phyloP scores from a whole-genome alignment of 495 filamentous ascomycete species.

The Saxophila tyrrhenica region DNA sequence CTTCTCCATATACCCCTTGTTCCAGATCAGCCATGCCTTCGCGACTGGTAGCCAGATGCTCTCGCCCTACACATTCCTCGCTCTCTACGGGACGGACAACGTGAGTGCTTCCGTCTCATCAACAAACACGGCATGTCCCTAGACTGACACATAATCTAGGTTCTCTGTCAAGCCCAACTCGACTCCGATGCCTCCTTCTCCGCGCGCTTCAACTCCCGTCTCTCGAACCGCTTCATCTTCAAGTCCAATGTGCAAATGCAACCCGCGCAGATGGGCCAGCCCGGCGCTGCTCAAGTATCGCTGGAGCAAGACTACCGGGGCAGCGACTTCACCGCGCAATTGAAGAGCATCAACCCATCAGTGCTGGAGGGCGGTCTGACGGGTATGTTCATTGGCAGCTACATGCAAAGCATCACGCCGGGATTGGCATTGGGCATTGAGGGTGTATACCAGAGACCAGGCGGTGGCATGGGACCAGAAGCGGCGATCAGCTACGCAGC shows the following conservation, averaged over 20 bases:
- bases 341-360: slow-evolving; percentile 93
- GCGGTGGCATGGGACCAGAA: slow-evolving; percentile 67
- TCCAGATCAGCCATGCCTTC: slow-evolving; percentile 95
- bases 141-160: slow-evolving; percentile 35
- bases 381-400: slow-evolving; percentile 89
- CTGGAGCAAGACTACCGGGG: slow-evolving; percentile 92
- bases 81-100: slow-evolving; percentile 82
- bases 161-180: slow-evolving; percentile 89
- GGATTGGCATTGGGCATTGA: slow-evolving; percentile 81
- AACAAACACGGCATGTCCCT: background rate
- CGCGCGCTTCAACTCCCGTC: slow-evolving; percentile 82
- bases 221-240: slow-evolving; percentile 61
- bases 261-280: slow-evolving; percentile 33
- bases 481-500: slow-evolving; percentile 76
- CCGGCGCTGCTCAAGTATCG: slow-evolving; percentile 66
- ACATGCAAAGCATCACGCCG: slow-evolving; percentile 86
- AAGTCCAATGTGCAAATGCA: slow-evolving; percentile 78
- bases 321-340: slow-evolving; percentile 75
- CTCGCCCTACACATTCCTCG: slow-evolving; percentile 88
- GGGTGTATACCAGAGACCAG: slow-evolving; percentile 80
- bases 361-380: slow-evolving; percentile 81
- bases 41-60: slow-evolving; percentile 76
- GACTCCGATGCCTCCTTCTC: slow-evolving; percentile 78
- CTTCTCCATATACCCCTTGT: slow-evolving; percentile 82
- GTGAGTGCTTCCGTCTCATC: slow-evolving; percentile 54